Conservation (phyloP, 2,329 filamentous ascomycete species). For the Thyridium curvatum region DNA sequence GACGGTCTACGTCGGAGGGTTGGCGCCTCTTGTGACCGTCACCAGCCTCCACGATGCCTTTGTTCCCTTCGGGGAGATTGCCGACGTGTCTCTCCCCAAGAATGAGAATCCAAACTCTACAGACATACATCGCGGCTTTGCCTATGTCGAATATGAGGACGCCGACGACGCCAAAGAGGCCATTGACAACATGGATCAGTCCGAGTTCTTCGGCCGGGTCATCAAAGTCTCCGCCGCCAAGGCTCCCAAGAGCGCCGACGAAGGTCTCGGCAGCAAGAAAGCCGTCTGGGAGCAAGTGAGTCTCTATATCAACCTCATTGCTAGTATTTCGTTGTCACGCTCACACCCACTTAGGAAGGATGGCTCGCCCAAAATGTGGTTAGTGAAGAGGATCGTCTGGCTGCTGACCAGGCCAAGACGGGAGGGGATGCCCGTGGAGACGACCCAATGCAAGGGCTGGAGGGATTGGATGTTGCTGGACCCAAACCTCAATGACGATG, state of each 20-base stretch:
- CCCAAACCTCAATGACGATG: constrained; percentile 64
- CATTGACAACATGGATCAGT: constrained; percentile 98
- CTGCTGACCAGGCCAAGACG: constrained; percentile 45
- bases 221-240: constrained; percentile 92
- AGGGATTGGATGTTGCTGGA: constrained; percentile 89
- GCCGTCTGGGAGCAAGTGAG: constrained; percentile 95
- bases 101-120: constrained; percentile 73
- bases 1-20: constrained; percentile 86
- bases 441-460: constrained; percentile 94
- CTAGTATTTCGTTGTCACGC: too few species aligned
- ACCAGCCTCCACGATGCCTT: constrained; percentile 83
- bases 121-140: constrained; percentile 84
- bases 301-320: too few species aligned
- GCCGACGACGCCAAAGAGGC: constrained; percentile 84
- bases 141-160: constrained; percentile 91
- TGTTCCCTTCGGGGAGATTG: constrained; percentile 92
- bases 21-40: constrained; percentile 71
- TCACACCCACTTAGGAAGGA: constrained; percentile 59
- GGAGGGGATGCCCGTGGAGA: constrained; percentile 49
- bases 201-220: constrained; percentile 86
- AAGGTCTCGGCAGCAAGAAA: constrained; percentile 86
- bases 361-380: constrained; percentile 88
- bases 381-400: constrained; percentile 68
- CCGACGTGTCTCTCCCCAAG: constrained; percentile 84
- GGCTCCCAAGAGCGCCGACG: constrained; percentile 79